phyloP scores from a whole-genome alignment of 2,329 filamentous ascomycete species.

The Sporothrix pseudoabietina region DNA sequence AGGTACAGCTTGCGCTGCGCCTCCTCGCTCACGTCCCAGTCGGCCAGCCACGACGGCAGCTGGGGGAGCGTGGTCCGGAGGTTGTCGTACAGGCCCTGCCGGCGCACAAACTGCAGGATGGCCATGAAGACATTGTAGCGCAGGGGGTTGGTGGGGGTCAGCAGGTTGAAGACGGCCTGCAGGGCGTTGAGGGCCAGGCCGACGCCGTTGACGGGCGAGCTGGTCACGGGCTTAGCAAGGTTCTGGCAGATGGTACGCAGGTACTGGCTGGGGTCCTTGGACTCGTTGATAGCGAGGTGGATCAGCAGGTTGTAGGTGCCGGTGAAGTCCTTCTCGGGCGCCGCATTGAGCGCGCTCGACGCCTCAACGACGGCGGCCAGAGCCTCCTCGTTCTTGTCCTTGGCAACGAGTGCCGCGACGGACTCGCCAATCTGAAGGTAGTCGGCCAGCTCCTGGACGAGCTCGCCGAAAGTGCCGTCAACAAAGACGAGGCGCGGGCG shows the following conservation, averaged over 20 bases:
- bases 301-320: conserved; percentile 96
- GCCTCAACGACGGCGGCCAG: conserved; percentile 87
- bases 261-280: conserved; percentile 80
- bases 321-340: conserved; percentile 95
- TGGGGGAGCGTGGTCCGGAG: conserved; percentile 77
- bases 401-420: conserved; percentile 71
- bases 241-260: conserved; percentile 87
- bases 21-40: conserved; percentile 81
- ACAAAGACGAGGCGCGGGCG: conserved; percentile 69
- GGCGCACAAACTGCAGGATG: conserved; percentile 80
- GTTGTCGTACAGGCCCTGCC: conserved; percentile 75
- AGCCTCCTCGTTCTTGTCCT: conserved; percentile 79
- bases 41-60: conserved; percentile 76
- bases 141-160: conserved; percentile 72
- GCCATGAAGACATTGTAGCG: conserved; percentile 90
- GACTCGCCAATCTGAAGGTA: conserved; percentile 86
- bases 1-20: conserved; percentile 84
- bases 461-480: conserved; percentile 91
- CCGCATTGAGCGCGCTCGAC: conserved; percentile 74
- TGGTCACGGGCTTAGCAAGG: conserved; percentile 82
- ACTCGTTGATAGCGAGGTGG: conserved; percentile 79
- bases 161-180: conserved; percentile 94
- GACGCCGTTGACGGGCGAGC: conserved; percentile 81
- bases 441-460: conserved; percentile 90
- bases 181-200: conserved; percentile 87